A percentile compares a stretch with the other conserved stretches of the same genome.
phyloP scores from a whole-genome alignment of 306 rosid genomes.

The Cucumis cinereus region DNA sequence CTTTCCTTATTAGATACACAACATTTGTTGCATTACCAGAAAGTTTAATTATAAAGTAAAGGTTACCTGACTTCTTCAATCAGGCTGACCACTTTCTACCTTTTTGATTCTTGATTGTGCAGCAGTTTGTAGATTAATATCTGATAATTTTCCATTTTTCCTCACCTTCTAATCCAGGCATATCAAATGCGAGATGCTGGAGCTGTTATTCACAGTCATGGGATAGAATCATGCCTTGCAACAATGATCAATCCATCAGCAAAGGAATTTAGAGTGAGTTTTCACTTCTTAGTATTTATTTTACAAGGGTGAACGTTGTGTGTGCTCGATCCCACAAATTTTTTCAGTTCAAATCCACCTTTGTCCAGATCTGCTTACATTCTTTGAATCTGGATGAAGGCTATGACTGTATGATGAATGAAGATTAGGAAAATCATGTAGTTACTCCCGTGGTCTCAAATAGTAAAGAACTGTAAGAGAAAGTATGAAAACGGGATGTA shows the following conservation, averaged over 20 bases:
- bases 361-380: not conserved
- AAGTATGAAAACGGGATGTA: conserved; percentile 13
- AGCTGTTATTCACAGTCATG: conserved; percentile 88
- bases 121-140: not conserved
- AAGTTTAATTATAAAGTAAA: not conserved
- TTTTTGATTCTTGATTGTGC: not conserved
- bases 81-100: not conserved
- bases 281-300: not conserved
- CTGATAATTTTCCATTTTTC: conserved; percentile 3
- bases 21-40: not conserved
- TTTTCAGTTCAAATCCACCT: not conserved
- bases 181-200: conserved; percentile 74
- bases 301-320: not conserved
- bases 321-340: not conserved
- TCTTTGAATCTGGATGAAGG: not conserved
- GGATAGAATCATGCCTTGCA: conserved; percentile 80
- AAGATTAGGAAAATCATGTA: conserved; percentile 10
- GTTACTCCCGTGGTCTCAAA: conserved; percentile 28
- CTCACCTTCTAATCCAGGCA: conserved; percentile 31
- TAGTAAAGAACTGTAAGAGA: conserved; percentile 6
- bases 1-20: not conserved
- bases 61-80: not conserved
- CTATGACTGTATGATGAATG: not conserved
- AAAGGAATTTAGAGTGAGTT: conserved; percentile 87
- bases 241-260: conserved; percentile 79